These are phyloP conservation scores for Auriscalpium orientale DNA, from an alignment of 768 basidiomycete genomes.

Conservation along the genomic window DNA sequence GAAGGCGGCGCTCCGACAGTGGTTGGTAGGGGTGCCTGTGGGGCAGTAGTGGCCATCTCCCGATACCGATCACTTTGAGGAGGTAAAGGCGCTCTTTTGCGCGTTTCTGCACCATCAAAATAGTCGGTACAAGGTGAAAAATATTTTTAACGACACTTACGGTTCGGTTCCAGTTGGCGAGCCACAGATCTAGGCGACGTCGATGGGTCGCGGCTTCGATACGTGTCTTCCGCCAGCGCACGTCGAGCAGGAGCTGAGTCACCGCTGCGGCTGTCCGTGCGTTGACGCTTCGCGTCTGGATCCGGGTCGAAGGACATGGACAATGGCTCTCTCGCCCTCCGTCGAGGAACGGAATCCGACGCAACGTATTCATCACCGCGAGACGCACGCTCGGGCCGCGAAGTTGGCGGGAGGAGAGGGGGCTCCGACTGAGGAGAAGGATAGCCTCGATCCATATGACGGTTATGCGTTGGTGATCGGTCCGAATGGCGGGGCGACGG, in stretches of 20 bases:
- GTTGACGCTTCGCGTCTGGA: slow-evolving; percentile 10
- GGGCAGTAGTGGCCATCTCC: slow-evolving; percentile 1
- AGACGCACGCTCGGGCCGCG: neutral
- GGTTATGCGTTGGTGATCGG: slow-evolving; percentile 9
- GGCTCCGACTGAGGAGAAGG: slow-evolving; percentile 7
- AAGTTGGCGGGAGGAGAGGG: slow-evolving; percentile 2
- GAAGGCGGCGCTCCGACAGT: neutral
- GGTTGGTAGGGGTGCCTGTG: too few relatives aligned
- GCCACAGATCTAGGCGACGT: slow-evolving; percentile 10
- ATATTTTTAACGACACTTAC: too few relatives aligned
- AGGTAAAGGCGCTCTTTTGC: slow-evolving; percentile 11
- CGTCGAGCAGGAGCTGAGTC: slow-evolving; percentile 5
- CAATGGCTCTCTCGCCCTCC: slow-evolving; percentile 4
- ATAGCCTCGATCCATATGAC: slow-evolving; percentile 8
- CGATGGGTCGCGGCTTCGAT: slow-evolving; percentile 6
- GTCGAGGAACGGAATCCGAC: slow-evolving; percentile 7
- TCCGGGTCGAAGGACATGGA: slow-evolving; percentile 8
- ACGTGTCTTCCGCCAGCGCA: slow-evolving; percentile 5
- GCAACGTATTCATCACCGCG: slow-evolving; percentile 5
- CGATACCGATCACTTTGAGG: slow-evolving; percentile 13
- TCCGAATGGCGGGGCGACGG: slow-evolving; percentile 10
- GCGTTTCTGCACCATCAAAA: slow-evolving; percentile 11
- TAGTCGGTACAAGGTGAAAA: slow-evolving; percentile 5
- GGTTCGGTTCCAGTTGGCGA: slow-evolving; percentile 7
- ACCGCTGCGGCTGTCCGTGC: slow-evolving; percentile 6